Conservation (phyloP, 2,329 filamentous ascomycete genomes). For the Zelopaecilomyces penicillatus region DNA sequence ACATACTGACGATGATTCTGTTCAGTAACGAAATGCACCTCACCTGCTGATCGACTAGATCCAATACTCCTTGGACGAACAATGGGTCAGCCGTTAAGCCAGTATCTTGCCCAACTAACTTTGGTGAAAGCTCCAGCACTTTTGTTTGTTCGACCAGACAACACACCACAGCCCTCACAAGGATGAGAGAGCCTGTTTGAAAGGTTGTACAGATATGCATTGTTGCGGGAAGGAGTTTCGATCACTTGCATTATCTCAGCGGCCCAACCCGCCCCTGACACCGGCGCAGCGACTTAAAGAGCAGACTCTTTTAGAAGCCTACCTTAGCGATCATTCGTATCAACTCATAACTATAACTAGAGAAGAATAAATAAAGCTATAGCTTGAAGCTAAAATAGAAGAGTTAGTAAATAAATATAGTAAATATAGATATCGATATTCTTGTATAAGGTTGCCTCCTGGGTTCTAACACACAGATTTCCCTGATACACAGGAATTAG, state of each 20-base stretch:
- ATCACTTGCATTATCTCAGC: conserved; percentile 48
- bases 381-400: conserved; percentile 66
- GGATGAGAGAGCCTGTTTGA: conserved; percentile 58
- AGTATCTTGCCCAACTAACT: too few relatives aligned
- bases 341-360: conserved; percentile 48
- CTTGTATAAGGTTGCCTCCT: conserved; percentile 64
- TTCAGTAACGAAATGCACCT: too few relatives aligned
- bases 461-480: conserved; percentile 90
- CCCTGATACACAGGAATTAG: conserved; percentile 73
- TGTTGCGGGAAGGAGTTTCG: conserved; percentile 70
- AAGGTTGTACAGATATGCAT: conserved; percentile 63
- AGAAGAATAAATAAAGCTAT: conserved; percentile 54
- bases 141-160: conserved; percentile 13
- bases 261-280: conserved; percentile 29
- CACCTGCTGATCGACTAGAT: too few relatives aligned
- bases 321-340: conserved; percentile 52
- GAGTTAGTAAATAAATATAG: conserved; percentile 67
- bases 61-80: too few relatives aligned
- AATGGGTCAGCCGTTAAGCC: too few relatives aligned
- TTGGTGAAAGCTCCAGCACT: too few relatives aligned
- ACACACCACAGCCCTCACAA: conserved; percentile 26
- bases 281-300: conserved; percentile 31
- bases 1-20: too few relatives aligned
- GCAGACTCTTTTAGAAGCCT: conserved; percentile 44
- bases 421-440: conserved; percentile 66